Percentiles rank a stretch among this genome's conserved stretches.
Evolutionary conservation across 2,329 filamentous ascomycete genomes (phyloP).

Genomic region (Periconia macrospinosa): DNA sequence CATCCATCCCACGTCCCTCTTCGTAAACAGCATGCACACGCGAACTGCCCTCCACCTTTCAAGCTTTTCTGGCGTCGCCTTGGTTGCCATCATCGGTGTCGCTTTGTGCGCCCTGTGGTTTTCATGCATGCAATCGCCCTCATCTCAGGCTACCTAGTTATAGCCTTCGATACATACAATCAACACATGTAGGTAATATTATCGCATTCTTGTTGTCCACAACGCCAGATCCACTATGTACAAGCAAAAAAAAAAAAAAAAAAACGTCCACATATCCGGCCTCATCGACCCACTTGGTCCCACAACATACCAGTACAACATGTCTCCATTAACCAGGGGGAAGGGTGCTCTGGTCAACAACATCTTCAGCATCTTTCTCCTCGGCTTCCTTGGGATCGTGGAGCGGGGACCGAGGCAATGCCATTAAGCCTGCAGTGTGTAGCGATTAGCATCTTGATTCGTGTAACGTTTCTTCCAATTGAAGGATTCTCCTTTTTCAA

Average conservation of each 20-base stretch:
- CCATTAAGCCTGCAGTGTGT: conserved; percentile 74
- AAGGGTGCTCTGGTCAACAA: conserved; percentile 91
- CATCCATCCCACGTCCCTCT: too few relatives aligned
- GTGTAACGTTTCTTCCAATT: background rate
- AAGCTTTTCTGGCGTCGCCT: too few relatives aligned
- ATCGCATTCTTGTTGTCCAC: background rate
- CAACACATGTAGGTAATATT: background rate
- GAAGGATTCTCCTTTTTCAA: background rate
- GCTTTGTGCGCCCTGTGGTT: too few relatives aligned
- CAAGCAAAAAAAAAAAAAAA: conserved; percentile 6
- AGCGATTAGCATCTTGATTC: conserved; percentile 11
- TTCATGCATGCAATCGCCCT: too few relatives aligned
- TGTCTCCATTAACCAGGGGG: conserved; percentile 72
- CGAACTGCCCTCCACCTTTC: too few relatives aligned
- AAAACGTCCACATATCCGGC: conserved; percentile 4
- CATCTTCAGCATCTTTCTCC: conserved; percentile 87
- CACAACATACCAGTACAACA: background rate
- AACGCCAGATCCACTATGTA: conserved; percentile 12
- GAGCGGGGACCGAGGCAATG: conserved; percentile 88
- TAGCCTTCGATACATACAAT: too few relatives aligned
- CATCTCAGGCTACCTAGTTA: too few relatives aligned
- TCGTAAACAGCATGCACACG: too few relatives aligned
- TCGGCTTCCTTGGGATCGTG: conserved; percentile 71
- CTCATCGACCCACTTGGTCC: background rate
- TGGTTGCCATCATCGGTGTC: too few relatives aligned